Evolutionary conservation across 768 basidiomycete genomes (phyloP).

Genomic region (Crepidotus variabilis): DNA sequence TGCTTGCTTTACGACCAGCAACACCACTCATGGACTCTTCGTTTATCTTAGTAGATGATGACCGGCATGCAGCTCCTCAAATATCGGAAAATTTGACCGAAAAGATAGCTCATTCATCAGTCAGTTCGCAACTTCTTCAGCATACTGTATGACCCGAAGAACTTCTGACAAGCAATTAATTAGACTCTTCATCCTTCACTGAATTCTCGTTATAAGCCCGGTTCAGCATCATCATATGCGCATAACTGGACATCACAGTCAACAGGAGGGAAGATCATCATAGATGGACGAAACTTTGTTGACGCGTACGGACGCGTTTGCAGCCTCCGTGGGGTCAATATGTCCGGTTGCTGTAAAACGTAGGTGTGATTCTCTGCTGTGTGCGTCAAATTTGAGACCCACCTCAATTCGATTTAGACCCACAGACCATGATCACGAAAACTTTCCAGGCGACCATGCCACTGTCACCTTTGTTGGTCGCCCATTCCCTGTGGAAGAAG

Average conservation of each 20-base stretch:
- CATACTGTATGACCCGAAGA: not conserved
- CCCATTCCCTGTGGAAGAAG: conserved; percentile 89
- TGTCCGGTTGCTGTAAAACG: conserved; percentile 84
- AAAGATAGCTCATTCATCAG: not conserved
- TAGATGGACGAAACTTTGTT: conserved; percentile 77
- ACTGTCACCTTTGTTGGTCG: conserved; percentile 82
- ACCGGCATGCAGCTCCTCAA: not conserved
- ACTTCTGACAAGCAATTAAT: not conserved
- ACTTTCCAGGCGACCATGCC: conserved; percentile 63
- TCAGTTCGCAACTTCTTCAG: not conserved
- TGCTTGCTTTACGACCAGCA: too few species aligned
- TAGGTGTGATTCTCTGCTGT: conserved; percentile 29
- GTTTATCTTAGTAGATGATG: not conserved
- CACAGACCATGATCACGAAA: conserved; percentile 58
- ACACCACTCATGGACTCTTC: not conserved
- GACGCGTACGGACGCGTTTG: conserved; percentile 81
- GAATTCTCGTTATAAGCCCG: conserved; percentile 39
- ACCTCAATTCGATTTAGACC: conserved; percentile 43
- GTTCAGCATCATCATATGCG: conserved; percentile 50
- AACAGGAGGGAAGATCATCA: conserved; percentile 52
- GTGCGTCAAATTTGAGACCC: not conserved
- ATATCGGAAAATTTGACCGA: not conserved
- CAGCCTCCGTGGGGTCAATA: conserved; percentile 78
- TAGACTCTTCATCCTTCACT: conserved; percentile 44
- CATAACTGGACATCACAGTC: conserved; percentile 67